phyloP scores from a whole-genome alignment of 139 green algal genomes.

The Tetradesmus lagerheimii region DNA sequence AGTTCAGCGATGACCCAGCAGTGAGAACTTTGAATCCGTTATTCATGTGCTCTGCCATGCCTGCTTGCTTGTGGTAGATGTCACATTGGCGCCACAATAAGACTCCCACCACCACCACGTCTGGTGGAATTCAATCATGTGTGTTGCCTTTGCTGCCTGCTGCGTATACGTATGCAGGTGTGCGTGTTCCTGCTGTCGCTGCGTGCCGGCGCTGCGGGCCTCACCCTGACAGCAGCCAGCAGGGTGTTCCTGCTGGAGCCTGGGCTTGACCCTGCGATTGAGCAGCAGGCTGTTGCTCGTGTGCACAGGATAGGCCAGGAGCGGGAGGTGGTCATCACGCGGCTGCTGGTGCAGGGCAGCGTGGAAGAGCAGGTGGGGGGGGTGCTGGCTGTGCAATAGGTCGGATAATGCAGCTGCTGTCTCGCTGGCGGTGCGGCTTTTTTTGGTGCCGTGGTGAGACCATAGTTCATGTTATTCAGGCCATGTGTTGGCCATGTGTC shows the following conservation, averaged over 20 bases:
- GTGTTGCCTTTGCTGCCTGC: background rate
- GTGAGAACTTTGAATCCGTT: no score
- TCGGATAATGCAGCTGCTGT: no score
- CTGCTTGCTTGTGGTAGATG: no score
- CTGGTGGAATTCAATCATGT: no score
- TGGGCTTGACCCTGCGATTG: constrained; percentile 77
- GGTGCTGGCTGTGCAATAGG: background rate
- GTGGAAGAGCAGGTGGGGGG: constrained; percentile 56
- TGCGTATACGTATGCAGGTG: constrained; percentile 25
- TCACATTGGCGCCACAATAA: no score
- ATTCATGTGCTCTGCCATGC: no score
- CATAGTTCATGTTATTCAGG: no score
- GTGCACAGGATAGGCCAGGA: constrained; percentile 86
- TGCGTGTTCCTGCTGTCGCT: constrained; percentile 74
- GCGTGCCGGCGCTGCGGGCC: constrained; percentile 61
- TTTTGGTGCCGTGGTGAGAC: no score
- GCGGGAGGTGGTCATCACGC: constrained; percentile 49
- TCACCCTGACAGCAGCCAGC: constrained; percentile 74
- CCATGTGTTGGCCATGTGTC: no score
- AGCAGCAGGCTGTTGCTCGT: constrained; percentile 86
- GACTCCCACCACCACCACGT: no score
- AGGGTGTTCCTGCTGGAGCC: constrained; percentile 83
- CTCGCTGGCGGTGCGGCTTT: no score
- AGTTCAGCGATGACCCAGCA: no score
- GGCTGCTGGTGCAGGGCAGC: constrained; percentile 60